Percentiles rank a stretch among this genome's conserved stretches.
These are phyloP conservation scores for Stachybotrys elegans DNA, from an alignment of 2,329 filamentous ascomycete genomes.

Conservation along the genomic window DNA sequence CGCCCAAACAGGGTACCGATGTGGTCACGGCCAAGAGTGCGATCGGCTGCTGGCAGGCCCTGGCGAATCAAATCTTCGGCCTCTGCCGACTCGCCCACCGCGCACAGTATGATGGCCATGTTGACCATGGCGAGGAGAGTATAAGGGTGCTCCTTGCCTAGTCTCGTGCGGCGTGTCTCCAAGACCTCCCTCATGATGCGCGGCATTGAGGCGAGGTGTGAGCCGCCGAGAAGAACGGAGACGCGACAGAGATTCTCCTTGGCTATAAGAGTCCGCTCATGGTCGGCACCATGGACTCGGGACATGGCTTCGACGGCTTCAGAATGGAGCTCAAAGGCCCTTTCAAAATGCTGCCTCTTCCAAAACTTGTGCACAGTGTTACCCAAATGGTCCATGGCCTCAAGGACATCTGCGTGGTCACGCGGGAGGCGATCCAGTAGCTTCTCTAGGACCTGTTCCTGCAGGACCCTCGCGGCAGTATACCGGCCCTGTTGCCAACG, in stretches of 20 bases:
- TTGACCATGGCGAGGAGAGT: slow-evolving; percentile 9
- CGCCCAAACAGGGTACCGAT: slow-evolving; percentile 9
- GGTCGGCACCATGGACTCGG: not conserved
- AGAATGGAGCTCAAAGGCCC: not conserved
- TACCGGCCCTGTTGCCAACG: slow-evolving; percentile 6
- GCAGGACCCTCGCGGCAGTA: not conserved
- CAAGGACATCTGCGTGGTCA: not conserved
- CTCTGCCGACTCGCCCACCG: not conserved
- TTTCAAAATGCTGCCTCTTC: not conserved
- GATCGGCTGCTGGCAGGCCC: slow-evolving; percentile 3
- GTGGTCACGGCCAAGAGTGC: slow-evolving; percentile 4
- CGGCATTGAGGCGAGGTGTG: not conserved
- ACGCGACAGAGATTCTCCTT: slow-evolving; percentile 2
- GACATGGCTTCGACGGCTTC: slow-evolving; percentile 1
- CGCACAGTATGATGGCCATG: slow-evolving; percentile 8
- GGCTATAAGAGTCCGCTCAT: slow-evolving; percentile 1
- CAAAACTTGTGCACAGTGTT: slow-evolving; percentile 5
- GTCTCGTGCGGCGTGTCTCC: slow-evolving; percentile 1
- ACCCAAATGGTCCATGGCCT: slow-evolving; percentile 3
- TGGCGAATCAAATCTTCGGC: not conserved
- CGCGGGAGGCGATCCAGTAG: not conserved
- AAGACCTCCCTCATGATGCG: slow-evolving; percentile 8
- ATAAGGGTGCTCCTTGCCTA: slow-evolving; percentile 9
- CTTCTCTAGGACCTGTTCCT: not conserved
- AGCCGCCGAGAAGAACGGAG: not conserved